Conservation (phyloP, 768 basidiomycete species). For the Cystobasidium ongulense region DNA sequence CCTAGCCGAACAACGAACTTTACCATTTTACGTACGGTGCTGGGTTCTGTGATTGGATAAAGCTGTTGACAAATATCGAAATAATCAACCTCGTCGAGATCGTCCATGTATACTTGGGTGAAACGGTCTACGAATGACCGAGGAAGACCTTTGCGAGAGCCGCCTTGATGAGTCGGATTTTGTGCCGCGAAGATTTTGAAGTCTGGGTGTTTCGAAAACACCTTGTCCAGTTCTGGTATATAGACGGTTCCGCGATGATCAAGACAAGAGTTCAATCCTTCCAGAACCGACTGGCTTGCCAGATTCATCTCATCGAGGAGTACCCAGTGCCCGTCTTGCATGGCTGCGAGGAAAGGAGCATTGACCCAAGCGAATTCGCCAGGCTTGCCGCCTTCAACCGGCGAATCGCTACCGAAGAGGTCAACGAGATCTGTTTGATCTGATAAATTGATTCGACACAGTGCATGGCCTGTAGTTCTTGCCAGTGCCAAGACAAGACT, state of each 20-base stretch:
- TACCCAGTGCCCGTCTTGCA: constrained; percentile 96
- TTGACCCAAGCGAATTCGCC: constrained; percentile 97
- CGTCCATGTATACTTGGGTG: constrained; percentile 90
- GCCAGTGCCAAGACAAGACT: constrained; percentile 83
- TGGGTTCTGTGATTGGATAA: constrained; percentile 56
- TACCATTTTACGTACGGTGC: constrained; percentile 65
- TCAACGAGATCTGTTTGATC: constrained; percentile 97
- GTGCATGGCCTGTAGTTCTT: constrained; percentile 62
- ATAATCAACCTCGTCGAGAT: constrained; percentile 69
- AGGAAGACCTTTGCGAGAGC: constrained; percentile 91
- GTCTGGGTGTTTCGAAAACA: constrained; percentile 77
- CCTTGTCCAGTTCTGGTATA: constrained; percentile 85
- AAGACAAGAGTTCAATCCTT: constrained; percentile 89
- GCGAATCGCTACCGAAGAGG: constrained; percentile 90
- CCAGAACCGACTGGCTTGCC: constrained; percentile 89
- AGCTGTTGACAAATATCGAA: constrained; percentile 66
- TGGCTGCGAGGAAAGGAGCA: constrained; percentile 83
- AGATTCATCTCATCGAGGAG: constrained; percentile 98
- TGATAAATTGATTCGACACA: constrained; percentile 91
- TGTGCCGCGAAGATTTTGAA: constrained; percentile 98
- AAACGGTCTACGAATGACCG: constrained; percentile 97
- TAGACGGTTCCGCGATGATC: constrained; percentile 93
- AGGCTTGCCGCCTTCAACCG: constrained; percentile 77
- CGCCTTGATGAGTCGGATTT: constrained; percentile 90
- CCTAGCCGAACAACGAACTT: constrained; percentile 66